Percentiles rank a stretch among this genome's conserved stretches.
phyloP scores from a whole-genome alignment of 495 filamentous ascomycete genomes.

The Pseudoneurospora amorphoporcata region DNA sequence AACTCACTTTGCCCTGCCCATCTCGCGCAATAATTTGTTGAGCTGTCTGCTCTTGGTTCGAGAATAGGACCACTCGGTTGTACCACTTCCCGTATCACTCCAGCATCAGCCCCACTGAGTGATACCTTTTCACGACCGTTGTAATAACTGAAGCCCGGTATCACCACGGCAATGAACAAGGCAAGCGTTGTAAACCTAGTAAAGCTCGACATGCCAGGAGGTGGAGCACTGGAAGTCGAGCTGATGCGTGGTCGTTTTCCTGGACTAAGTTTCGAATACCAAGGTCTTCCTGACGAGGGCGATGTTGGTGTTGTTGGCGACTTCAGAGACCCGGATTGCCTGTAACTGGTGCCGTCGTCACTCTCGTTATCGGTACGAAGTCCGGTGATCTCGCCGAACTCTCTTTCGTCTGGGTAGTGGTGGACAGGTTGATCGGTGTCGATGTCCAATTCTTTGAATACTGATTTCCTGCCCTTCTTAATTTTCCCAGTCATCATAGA shows the following conservation, averaged over 20 bases:
- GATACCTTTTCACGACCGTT: constrained; percentile 23
- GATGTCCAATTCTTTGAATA: constrained; percentile 38
- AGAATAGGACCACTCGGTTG: constrained; percentile 17
- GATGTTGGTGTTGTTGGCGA: constrained; percentile 8
- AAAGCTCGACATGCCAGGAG: constrained; percentile 26
- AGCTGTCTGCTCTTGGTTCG: constrained; percentile 30
- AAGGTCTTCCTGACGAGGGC: constrained; percentile 14
- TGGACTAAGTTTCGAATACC: constrained; percentile 28
- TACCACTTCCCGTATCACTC: constrained; percentile 25
- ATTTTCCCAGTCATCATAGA: constrained; percentile 30
- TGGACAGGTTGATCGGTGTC: constrained; percentile 22
- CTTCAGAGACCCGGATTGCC: background rate
- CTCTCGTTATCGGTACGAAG: constrained; percentile 2
- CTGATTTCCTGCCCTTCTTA: constrained; percentile 27
- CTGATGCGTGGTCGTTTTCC: constrained; percentile 32
- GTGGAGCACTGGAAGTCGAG: constrained; percentile 28
- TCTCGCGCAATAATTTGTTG: constrained; percentile 51
- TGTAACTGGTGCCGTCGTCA: constrained; percentile 1
- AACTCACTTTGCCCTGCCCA: constrained; percentile 56
- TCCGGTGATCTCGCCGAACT: constrained; percentile 17
- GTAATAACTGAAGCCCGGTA: constrained; percentile 37
- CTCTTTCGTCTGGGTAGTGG: constrained; percentile 11
- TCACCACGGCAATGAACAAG: constrained; percentile 42
- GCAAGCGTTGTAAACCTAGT: constrained; percentile 38
- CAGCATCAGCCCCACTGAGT: constrained; percentile 34